phyloP scores from a whole-genome alignment of 1,139 yeast genomes.

The Zhuliangozyma blackwelliae region DNA sequence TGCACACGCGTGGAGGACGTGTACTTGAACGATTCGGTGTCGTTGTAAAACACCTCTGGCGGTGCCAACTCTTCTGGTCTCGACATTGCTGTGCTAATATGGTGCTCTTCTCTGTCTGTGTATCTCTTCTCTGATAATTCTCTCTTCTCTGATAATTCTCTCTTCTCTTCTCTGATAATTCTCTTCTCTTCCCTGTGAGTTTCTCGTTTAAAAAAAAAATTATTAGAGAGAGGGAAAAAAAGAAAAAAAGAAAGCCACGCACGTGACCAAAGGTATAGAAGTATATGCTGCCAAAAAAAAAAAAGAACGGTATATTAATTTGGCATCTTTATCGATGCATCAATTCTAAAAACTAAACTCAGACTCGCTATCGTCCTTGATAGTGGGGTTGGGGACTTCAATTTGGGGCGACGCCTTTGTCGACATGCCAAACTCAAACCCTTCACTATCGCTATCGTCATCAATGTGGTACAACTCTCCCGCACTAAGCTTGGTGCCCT shows the following conservation, averaged over 20 bases:
- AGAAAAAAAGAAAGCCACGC: too few relatives aligned
- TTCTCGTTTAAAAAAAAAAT: too few relatives aligned
- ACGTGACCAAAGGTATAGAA: neutral
- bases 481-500: too few relatives aligned
- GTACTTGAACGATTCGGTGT: constrained; percentile 81
- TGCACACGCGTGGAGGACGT: constrained; percentile 94
- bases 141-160: too few relatives aligned
- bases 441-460: constrained; percentile 5
- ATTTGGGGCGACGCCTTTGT: neutral
- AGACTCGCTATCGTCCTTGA: constrained; percentile 8
- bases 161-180: too few relatives aligned
- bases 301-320: neutral
- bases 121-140: too few relatives aligned
- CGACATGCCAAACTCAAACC: constrained; percentile 6
- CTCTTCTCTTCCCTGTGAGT: too few relatives aligned
- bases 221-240: too few relatives aligned
- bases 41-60: constrained; percentile 93
- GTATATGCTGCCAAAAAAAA: neutral
- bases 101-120: too few relatives aligned
- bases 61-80: constrained; percentile 98
- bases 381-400: neutral
- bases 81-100: constrained; percentile 53
- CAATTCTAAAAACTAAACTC: constrained; percentile 11
- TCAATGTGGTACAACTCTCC: neutral
- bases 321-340: neutral